phyloP scores from a whole-genome alignment of 192 early-diverging fungal species.

The Linnemannia schmuckeri region DNA sequence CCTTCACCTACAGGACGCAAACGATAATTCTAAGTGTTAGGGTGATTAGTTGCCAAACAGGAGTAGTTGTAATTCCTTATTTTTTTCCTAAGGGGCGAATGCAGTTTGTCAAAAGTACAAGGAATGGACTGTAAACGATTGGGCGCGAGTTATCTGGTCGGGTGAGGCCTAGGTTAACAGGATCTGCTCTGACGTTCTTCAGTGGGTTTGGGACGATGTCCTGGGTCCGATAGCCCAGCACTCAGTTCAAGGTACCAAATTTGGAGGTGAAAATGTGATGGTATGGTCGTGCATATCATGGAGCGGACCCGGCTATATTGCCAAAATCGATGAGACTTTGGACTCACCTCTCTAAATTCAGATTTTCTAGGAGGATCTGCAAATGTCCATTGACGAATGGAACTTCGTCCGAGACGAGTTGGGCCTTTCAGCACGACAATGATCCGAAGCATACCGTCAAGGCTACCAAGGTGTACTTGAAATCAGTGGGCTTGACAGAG shows the following conservation, averaged over 20 bases:
- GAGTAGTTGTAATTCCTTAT: too few species aligned
- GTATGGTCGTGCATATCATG: constrained; percentile 30
- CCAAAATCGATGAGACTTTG: constrained; percentile 28
- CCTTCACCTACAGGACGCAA: too few species aligned
- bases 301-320: constrained; percentile 20
- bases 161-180: constrained; percentile 38
- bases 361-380: constrained; percentile 29
- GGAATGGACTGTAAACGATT: constrained; percentile 28
- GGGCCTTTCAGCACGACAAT: constrained; percentile 55
- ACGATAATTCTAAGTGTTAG: too few species aligned
- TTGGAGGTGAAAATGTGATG: constrained; percentile 15
- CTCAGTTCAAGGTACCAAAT: constrained; percentile 25
- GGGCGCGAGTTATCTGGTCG: constrained; percentile 4
- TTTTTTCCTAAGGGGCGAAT: too few species aligned
- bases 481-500: constrained; percentile 1
- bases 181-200: constrained; percentile 21
- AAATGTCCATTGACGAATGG: constrained; percentile 17
- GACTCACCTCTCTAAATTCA: constrained; percentile 20
- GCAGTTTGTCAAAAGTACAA: constrained; percentile 26
- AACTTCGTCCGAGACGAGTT: constrained; percentile 16
- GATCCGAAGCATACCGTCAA: constrained; percentile 52
- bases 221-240: neutral
- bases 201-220: constrained; percentile 29
- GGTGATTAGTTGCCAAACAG: too few species aligned
- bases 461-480: constrained; percentile 28